These are phyloP conservation scores for Tuber umbilicatum DNA, from an alignment of 495 filamentous ascomycete genomes.

Conservation along the genomic window DNA sequence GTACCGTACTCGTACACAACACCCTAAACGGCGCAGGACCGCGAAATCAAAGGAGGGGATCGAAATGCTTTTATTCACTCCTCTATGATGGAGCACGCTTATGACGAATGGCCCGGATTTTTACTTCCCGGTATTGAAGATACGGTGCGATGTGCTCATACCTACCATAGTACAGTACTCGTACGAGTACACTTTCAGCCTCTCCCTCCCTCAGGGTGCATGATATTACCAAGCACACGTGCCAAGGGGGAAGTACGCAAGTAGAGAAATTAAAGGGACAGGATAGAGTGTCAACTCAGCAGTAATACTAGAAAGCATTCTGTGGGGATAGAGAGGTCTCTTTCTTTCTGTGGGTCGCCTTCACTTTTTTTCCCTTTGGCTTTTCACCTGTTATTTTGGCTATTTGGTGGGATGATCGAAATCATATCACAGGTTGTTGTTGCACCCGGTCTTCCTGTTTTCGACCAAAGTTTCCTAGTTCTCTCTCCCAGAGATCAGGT, in stretches of 20 bases:
- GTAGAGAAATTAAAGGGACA: conserved; percentile 1
- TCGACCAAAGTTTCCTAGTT: background rate
- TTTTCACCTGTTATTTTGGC: background rate
- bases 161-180: background rate
- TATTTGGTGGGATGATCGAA: background rate
- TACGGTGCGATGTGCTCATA: background rate
- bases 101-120: background rate
- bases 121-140: background rate
- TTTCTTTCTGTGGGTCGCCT: background rate
- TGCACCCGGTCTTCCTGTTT: background rate
- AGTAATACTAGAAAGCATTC: background rate
- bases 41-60: background rate
- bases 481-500: background rate
- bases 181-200: background rate
- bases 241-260: background rate
- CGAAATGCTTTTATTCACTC: background rate
- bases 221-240: background rate
- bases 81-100: background rate
- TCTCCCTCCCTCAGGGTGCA: background rate
- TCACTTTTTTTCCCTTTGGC: background rate
- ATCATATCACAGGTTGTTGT: background rate
- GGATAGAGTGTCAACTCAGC: background rate
- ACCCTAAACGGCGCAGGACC: background rate
- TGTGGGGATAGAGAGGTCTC: background rate
- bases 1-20: background rate